phyloP scores from a whole-genome alignment of 2,329 filamentous ascomycete species.

The Elsinoe australis region DNA sequence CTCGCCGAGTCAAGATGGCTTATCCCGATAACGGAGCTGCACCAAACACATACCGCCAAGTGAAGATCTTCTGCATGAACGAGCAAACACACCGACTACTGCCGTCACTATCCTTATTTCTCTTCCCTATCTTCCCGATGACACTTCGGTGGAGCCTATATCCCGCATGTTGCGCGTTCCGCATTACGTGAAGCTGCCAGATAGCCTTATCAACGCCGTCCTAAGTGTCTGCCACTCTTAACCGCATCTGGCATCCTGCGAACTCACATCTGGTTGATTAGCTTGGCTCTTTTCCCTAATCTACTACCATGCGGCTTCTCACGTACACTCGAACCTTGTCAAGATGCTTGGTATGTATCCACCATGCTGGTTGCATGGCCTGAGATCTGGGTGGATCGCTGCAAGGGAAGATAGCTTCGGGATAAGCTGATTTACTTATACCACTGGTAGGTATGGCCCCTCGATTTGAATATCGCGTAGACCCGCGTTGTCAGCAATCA shows the following conservation, averaged over 20 bases:
- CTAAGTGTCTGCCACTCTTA: not conserved
- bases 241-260: conserved; percentile 3
- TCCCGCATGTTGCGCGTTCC: not conserved
- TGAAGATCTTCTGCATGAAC: not conserved
- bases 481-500: too few species aligned
- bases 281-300: conserved; percentile 13
- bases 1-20: not conserved
- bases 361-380: not conserved
- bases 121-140: not conserved
- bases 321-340: not conserved
- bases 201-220: not conserved
- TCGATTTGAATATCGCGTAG: too few species aligned
- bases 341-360: not conserved
- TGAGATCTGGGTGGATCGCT: not conserved
- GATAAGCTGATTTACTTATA: conserved; percentile 6
- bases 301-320: conserved; percentile 12
- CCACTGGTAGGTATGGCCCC: not conserved
- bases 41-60: not conserved
- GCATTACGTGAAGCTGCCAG: not conserved
- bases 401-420: not conserved
- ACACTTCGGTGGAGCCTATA: not conserved
- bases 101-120: conserved; percentile 15
- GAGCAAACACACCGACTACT: not conserved
- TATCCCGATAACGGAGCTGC: conserved; percentile 5
- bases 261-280: not conserved